Conservation (phyloP, 129 eudicot species). For the Calendula officinalis region DNA sequence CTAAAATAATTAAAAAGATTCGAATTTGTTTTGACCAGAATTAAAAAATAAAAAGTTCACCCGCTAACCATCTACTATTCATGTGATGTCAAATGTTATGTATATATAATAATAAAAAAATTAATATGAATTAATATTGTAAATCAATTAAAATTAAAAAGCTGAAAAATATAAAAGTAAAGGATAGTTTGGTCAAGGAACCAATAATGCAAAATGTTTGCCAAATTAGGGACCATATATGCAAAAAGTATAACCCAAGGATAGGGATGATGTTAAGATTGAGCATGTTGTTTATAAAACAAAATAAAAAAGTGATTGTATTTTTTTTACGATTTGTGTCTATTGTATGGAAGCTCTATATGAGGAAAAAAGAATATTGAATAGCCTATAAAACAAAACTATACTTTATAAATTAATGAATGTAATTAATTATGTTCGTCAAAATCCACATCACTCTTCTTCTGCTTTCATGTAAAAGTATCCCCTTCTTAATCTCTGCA, state of each 20-base stretch:
- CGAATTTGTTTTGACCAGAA: too few relatives aligned
- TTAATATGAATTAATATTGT: too few relatives aligned
- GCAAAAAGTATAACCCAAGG: not conserved
- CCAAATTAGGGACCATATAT: too few relatives aligned
- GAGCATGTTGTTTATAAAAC: constrained; percentile 10
- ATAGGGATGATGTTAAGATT: constrained; percentile 3
- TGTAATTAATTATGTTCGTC: constrained; percentile 33
- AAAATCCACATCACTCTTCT: constrained; percentile 60
- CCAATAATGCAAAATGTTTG: too few relatives aligned
- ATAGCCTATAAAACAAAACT: constrained; percentile 33
- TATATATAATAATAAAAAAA: too few relatives aligned
- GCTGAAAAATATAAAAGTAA: too few relatives aligned
- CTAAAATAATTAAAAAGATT: too few relatives aligned
- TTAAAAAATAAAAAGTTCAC: too few relatives aligned
- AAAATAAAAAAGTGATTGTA: constrained; percentile 15
- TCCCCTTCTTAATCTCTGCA: constrained; percentile 78
- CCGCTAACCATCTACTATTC: too few relatives aligned
- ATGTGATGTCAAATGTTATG: too few relatives aligned
- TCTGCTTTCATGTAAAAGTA: constrained; percentile 64
- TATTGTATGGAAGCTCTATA: constrained; percentile 35
- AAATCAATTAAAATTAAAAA: too few relatives aligned
- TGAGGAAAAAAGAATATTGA: constrained; percentile 52
- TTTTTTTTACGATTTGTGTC: constrained; percentile 23
- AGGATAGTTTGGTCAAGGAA: too few relatives aligned
- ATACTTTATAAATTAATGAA: constrained; percentile 32